Percentiles rank a stretch among this genome's conserved stretches.
Evolutionary conservation across 306 rosid species (phyloP).

Genomic region (Abrus precatorius): DNA sequence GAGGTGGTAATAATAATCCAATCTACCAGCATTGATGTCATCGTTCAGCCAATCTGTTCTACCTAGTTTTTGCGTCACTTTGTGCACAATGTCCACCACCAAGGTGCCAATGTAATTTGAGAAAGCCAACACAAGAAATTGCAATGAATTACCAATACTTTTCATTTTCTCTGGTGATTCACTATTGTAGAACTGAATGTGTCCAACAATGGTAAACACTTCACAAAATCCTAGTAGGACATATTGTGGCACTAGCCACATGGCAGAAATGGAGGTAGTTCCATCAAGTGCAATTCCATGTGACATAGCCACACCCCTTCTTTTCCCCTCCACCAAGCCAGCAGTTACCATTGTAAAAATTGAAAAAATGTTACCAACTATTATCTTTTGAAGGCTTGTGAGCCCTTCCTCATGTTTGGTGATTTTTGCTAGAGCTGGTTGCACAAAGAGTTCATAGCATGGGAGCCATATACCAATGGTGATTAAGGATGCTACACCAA

Average conservation of each 20-base stretch:
- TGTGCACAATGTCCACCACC: conserved; percentile 42
- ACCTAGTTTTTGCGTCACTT: conserved; percentile 27
- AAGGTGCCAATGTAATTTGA: conserved; percentile 31
- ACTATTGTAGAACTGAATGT: conserved; percentile 55
- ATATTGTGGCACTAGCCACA: conserved; percentile 56
- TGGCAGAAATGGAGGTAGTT: conserved; percentile 38
- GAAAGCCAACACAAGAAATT: not conserved
- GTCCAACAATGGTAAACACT: conserved; percentile 50
- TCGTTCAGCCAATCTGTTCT: conserved; percentile 45
- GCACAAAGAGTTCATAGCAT: conserved; percentile 22
- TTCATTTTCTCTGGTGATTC: conserved; percentile 60
- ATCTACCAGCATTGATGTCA: conserved; percentile 49
- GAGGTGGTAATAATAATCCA: conserved; percentile 55
- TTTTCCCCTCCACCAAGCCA: conserved; percentile 36
- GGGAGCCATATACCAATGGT: conserved; percentile 34
- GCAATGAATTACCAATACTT: conserved; percentile 52
- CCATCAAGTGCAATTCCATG: not conserved
- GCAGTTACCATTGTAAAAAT: conserved; percentile 22
- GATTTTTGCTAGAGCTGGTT: conserved; percentile 16
- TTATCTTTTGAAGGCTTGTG: conserved; percentile 43
- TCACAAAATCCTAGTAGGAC: conserved; percentile 49
- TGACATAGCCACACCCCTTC: conserved; percentile 32
- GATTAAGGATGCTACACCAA: conserved; percentile 11
- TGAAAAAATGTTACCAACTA: conserved; percentile 25
- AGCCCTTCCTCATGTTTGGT: conserved; percentile 41